Base-by-base conservation (phyloP, 306 rosid species). In the Geum urbanum region DNA sequence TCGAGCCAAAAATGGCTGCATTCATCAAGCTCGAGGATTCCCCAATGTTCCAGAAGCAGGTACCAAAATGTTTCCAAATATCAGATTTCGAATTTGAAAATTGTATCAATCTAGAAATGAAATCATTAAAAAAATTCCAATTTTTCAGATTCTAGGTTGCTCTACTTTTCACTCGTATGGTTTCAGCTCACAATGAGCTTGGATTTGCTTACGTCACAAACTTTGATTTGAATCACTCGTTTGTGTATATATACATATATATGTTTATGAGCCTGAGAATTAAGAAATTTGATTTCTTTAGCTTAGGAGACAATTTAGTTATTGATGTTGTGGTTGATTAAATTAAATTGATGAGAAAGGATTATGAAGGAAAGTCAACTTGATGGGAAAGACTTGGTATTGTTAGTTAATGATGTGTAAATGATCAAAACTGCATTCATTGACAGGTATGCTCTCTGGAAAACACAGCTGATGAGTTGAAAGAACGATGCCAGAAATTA, bases 31-130 rank as follows among this genome's bases (percentile, higher is more conserved):
- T 94, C 35, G 99, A 94, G 47, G 99, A 94, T 75, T 94, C 99
- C 49, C 99, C 99, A 24, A 94, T 94, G 97, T 94, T 94, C 80
- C 91, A 87, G 85, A 94, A 84, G 67, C 97, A 94, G 97, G 99
- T 89, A 65, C 32, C 32, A 1, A 2, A 27, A 27, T 27, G 32
- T 27, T 1, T 27, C 32, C 32, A 1, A 27, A 27, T 27, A 22
- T 73, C 22, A 15, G 7, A 50, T 52, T 83, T 66, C 16, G 48
- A 65, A 9, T 19, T 43, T 53, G 39, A 0, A 8, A 43, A 45
- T 41, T 5, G 19, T 1, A 41, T 6, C 24, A 69, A 20, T 49
- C 43, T 43, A 4, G 24, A 16, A 24, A 4, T 44, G 54, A 22
- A 16, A 55, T 49, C 52, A 41, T 54, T 13, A 27, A 27, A 27